Evolutionary conservation across 371 early-diverging fungal species (phyloP), one percentile per base, ranked within the genome.

Genomic region (Mucor circinelloides): DNA sequence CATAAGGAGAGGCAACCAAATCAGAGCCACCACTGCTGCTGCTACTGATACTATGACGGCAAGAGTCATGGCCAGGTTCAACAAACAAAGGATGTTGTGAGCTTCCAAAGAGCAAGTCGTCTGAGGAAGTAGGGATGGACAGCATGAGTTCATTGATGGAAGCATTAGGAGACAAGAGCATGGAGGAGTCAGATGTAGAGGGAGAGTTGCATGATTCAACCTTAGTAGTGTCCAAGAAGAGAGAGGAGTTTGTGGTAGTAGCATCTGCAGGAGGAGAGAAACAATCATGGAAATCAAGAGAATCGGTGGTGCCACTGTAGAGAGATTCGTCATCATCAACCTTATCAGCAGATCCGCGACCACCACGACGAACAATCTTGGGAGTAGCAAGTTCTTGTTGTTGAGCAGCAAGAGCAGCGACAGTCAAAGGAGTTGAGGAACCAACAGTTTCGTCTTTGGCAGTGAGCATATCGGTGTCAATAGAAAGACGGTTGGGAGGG

Each of bases 201-300:
- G 68, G 68, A 7, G 68, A 68, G 38, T 31, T 10, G n/a, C 44
- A 61, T 10, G 50, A 23, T 2, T 50, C 50, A 50, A 50, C 25
- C 25, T 50, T 50, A 4, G 27, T 30, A n/a, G 31, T 55, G 31
- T 55, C 31, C 31, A 55, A 55, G 30, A 6, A 30, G n/a, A 17
- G 56, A 28, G 6, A 48, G 27, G 50, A 34, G 12, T 13, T 23
- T 60, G 19, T 21, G 38, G 77, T 70, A 23, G 81, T 78, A 12
- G 81, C 25, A 15, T 27, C 60, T 60, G 9, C 60, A 46, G 77
- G 72, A 23, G 81, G 81, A 17, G 81, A 81, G 64, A 82, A 79
- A 44, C 82, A 82, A 55, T 82, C 79, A 54, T 69, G 72, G 61
- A 82, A 82, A 60, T 82, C 81, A 36, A 80, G 69, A 4, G 81